Base-by-base conservation (phyloP, 2,329 filamentous ascomycete genomes). In the Aspergillus floridensis region DNA sequence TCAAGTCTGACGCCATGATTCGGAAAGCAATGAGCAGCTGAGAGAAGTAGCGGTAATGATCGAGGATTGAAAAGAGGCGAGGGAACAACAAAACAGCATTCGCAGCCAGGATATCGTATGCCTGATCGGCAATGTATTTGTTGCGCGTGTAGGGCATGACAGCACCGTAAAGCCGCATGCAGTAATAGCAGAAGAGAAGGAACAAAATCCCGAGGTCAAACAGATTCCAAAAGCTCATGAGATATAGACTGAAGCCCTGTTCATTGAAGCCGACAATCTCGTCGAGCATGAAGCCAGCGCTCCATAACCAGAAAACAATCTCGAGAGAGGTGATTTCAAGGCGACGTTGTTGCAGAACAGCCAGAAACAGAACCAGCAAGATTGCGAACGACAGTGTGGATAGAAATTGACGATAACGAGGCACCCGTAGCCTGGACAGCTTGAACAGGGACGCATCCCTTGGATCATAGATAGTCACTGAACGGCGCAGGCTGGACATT, bases 181-280 rank as follows among this genome's bases (percentile, higher is more conserved):
- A 90, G 73, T 96, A 96, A 79, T 97, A 97, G 57, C 91, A 84
- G 68, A 96, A 87, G 67, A 97, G 86, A 61, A 97, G 80, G 24
- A 96, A 78, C 55, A 97, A 79, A 56, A 97, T 97, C 8, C 93
- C 93, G 41, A 97, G 80, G 71, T 97, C 93, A 74, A 97, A 96
- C 41, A 93, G 86, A 74, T 97, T 97, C 93, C 93, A 97, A 74
- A 97, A 95, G 73, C 92, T 96, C 87, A 97, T 93, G 70, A 97
- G 91, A 77, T 97, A 98, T 31, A 98, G 84, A 41, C 92, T 93
- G 73, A 97, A 97, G 2, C 93, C 93, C 76, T 97, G 92, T 74
- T 98, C 93, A 66, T 93, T 96, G 81, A 97, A 97, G 11, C 93
- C 93, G 19, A 97, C 92, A 22, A 98, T 84, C 76, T 97, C 93